Conservation (phyloP, 257 asterid species). For the Solanum virginianum region DNA sequence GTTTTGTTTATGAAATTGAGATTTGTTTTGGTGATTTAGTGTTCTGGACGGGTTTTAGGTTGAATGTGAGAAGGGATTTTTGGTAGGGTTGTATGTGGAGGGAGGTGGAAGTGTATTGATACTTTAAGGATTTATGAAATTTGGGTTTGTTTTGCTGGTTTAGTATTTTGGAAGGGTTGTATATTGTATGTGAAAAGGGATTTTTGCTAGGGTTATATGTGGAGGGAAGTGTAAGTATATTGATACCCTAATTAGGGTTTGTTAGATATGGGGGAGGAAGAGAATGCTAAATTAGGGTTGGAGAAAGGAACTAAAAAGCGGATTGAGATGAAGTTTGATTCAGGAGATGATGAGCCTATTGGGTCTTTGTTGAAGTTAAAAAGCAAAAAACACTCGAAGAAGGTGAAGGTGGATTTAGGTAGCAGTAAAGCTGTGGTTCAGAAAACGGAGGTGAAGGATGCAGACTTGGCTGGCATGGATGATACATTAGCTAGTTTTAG, state of each 20-base stretch:
- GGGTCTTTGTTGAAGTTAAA: slow-evolving; percentile 64
- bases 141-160: background rate
- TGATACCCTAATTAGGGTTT: background rate
- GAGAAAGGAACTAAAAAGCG: background rate
- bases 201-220: background rate
- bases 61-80: background rate
- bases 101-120: background rate
- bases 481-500: slow-evolving; percentile 85
- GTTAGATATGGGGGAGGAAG: background rate
- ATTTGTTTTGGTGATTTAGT: background rate
- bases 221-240: background rate
- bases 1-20: background rate
- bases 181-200: background rate
- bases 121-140: background rate
- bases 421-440: slow-evolving; percentile 28
- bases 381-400: slow-evolving; percentile 44
- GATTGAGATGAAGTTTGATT: slow-evolving; percentile 24
- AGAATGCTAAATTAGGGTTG: background rate
- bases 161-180: background rate
- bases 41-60: background rate
- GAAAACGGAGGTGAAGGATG: slow-evolving; percentile 28
- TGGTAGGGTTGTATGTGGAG: background rate
- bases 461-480: slow-evolving; percentile 66
- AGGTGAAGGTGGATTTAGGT: slow-evolving; percentile 32
- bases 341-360: slow-evolving; percentile 78